Base-by-base conservation (phyloP, 176 grass and related monocot species). In the Secale cereale region DNA sequence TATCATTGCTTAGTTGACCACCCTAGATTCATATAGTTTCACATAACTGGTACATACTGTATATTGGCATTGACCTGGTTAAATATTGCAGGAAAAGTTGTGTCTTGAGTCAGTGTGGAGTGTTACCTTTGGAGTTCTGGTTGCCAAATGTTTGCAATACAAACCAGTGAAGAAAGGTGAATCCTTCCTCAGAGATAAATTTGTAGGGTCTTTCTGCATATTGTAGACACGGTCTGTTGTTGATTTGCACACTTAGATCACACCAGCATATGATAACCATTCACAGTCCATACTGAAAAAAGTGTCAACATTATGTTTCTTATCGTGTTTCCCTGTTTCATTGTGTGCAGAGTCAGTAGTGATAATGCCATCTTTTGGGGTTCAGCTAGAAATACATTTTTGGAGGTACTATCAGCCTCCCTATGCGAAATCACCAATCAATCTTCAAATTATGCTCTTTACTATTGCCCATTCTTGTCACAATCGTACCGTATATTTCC, bases 101-200 rank as follows among this genome's bases (percentile, higher is more conserved):
- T 81, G 65, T 54, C 30, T 89, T 54, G 56, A 71, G 54, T 94
- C 85, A 39, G 37, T 88, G 78, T 95, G 88, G 93, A 89, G 72
- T 85, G 86, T 94, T 82, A 23, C 83, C 35, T 32, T 92, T 32
- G 79, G 88, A 60, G 35, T 81, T 82, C 60, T 91, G 30, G 76
- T 92, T 2, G 91, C 91, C 35, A 99, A 89, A 83, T 83, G 68
- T 78, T 91, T 92, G 35, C 90, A 96, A 43, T 96, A 96, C 80
- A 96, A 91, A 68, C 93, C 93, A 85, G 84, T 94, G 31, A 96
- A 89, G 79, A 99, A 95, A 94, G 97, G 97, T 96, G 29, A 84
- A 15, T 80, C 29, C 36, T 80, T 63, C 28, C 74, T 62, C 23
- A 22, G n/a, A 10, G 39, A 85, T 77, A 20, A 70, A 0, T 81